phyloP scores from a whole-genome alignment of 2,329 filamentous ascomycete species.

The Aschersonia sp. region DNA sequence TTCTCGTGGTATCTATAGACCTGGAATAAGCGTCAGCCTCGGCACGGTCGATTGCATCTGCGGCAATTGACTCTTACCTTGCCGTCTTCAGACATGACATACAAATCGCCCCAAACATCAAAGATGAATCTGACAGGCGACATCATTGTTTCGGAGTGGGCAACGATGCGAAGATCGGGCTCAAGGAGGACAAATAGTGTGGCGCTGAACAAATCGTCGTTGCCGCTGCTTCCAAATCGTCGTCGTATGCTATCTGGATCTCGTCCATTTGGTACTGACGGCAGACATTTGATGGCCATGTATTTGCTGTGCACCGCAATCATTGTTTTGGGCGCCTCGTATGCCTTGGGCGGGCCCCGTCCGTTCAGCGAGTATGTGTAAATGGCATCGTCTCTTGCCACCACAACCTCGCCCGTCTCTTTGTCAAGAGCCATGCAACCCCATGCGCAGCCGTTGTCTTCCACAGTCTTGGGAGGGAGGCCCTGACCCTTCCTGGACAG shows the following conservation, averaged over 20 bases:
- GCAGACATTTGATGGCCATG: constrained; percentile 73
- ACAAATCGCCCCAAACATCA: constrained; percentile 81
- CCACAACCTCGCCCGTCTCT: constrained; percentile 67
- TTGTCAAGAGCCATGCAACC: constrained; percentile 87
- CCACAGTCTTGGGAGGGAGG: constrained; percentile 72
- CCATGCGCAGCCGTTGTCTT: constrained; percentile 81
- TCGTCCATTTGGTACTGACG: constrained; percentile 34
- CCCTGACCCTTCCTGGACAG: constrained; percentile 84
- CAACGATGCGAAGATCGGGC: constrained; percentile 76
- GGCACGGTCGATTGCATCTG: neutral
- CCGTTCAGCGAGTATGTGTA: constrained; percentile 85
- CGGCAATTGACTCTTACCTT: constrained; percentile 42
- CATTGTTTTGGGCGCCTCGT: constrained; percentile 78
- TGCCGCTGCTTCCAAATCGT: constrained; percentile 55
- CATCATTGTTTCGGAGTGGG: constrained; percentile 73
- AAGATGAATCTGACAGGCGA: constrained; percentile 70
- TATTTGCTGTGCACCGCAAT: constrained; percentile 74
- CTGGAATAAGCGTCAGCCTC: constrained; percentile 22
- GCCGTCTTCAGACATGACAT: constrained; percentile 79
- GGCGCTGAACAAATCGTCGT: constrained; percentile 68
- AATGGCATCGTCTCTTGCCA: constrained; percentile 89
- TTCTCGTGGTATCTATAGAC: constrained; percentile 85
- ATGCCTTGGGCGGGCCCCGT: constrained; percentile 75
- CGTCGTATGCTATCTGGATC: constrained; percentile 48
- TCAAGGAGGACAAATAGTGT: constrained; percentile 87